phyloP scores from a whole-genome alignment of 306 rosid genomes.

The Lagenaria siceraria region DNA sequence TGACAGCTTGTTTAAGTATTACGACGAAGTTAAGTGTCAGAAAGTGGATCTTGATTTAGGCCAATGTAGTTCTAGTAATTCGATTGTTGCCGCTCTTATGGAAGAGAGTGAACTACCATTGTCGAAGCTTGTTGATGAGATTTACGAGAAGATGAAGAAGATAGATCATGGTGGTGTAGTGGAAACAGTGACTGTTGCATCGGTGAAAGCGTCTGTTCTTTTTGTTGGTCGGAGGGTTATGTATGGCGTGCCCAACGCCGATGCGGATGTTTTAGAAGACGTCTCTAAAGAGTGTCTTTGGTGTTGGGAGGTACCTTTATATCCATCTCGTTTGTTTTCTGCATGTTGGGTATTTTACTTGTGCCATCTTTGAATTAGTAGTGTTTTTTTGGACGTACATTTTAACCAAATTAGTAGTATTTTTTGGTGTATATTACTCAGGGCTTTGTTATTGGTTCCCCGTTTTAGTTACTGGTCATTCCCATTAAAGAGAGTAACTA shows the following conservation, averaged over 20 bases:
- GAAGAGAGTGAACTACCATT: conserved; percentile 75
- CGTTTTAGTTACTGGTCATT: background rate
- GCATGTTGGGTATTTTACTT: background rate
- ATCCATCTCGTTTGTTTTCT: background rate
- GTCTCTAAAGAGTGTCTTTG: conserved; percentile 60
- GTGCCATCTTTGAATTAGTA: too few species aligned
- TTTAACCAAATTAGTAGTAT: background rate
- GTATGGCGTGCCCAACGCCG: conserved; percentile 64
- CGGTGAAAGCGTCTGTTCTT: conserved; percentile 57
- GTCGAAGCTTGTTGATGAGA: conserved; percentile 58
- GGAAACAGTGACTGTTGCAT: conserved; percentile 38
- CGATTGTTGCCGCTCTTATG: conserved; percentile 49
- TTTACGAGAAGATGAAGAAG: conserved; percentile 24
- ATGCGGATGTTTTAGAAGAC: conserved; percentile 87
- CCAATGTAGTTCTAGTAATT: conserved; percentile 22
- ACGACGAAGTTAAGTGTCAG: conserved; percentile 29
- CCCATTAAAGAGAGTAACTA: background rate
- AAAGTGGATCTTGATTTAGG: conserved; percentile 24
- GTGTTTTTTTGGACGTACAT: too few species aligned
- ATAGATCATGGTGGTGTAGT: conserved; percentile 9
- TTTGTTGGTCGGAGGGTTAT: conserved; percentile 60
- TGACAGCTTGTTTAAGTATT: conserved; percentile 42
- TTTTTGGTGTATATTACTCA: background rate
- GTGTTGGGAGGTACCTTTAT: conserved; percentile 88
- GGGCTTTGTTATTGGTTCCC: background rate